Base-by-base conservation (phyloP, 257 asterid genomes). In the Nicotiana tomentosiformis region DNA sequence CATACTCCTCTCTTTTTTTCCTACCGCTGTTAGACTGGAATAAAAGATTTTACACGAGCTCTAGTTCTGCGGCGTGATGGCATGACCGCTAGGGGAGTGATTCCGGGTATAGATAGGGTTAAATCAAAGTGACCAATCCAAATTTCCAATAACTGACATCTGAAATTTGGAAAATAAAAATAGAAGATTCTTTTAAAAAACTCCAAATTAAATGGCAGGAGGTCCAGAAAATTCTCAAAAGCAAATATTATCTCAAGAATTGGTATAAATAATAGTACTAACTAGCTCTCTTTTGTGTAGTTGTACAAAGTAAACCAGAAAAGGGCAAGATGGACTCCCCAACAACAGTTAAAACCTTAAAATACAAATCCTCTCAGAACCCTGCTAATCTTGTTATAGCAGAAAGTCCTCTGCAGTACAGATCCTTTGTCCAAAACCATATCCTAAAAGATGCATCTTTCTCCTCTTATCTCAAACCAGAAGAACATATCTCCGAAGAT, bases 381-480 rank as follows among this genome's bases (percentile, higher is more conserved):
- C 90, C 97, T 80, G 29, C 29, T 58, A 83, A 84, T 89, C 89
- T 88, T 58, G 83, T 69, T 80, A 88, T 86, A 11, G 39, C 66
- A 4, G 94, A 93, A 81, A 70, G 91, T 37, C 89, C 91, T 39
- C 83, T 90, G 70, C 88, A 83, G 12, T 88, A 87, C 88, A 84
- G 84, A 84, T 32, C 92, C 56, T 83, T 84, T 49, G 62, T 84
- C 4, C 87, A 84, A 20, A 87, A 49, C 72, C 78, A 70, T 70
- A 20, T 72, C 65, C 77, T 81, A 53, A 51, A 23, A 17, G 94
- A 94, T 82, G 81, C 85, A 4, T 92, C 97, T 7, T 93, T 92
- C 84, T 87, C 94, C 32, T 77, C 97, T 10, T 90, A 90, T 80
- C 84, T 90, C 78, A 87, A 86, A 56, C 72, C 90, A 64, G 85